Base-by-base conservation (phyloP, 208 protist species). In the Acanthamoeba sp. region DNA sequence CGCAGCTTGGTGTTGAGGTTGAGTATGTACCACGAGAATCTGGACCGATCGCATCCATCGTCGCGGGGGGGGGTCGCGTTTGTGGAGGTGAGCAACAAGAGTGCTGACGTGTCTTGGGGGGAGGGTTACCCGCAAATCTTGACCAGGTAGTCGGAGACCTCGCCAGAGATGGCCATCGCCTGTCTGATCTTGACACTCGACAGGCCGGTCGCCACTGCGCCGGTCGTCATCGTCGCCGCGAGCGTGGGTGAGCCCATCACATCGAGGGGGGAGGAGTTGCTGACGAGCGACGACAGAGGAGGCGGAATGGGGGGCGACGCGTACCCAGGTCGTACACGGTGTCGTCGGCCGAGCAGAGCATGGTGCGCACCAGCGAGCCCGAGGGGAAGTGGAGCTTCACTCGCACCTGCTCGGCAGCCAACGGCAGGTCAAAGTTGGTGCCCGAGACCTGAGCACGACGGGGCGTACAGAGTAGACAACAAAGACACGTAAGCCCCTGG, bases 321-420 rank as follows among this genome's bases (percentile, higher is more conserved):
- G 34, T 76, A 78, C 66, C 66, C 24, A 78, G n/a, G 22, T 78
- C 66, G 22, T 78, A 78, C 1, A 78, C 66, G 24, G 66, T 40
- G 66, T 78, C 66, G 36, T 78, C 32, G 36, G 66, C 66, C 32
- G 66, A 78, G 36, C 66, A 78, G 34, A 78, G 36, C 66, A 78
- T 7, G 24, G 66, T 78, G 29, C 66, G 29, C 34, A 78, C 66
- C 1, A 78, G 66, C 66, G 66, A 78, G 66, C 66, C 66, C 32
- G 66, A 78, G 18, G 66, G 66, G 66, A 78, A 78, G 36, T 78
- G 66, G n/a, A 78, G 66, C 36, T 78, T 78, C 24, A 78, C 66
- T 32, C 36, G 29, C 66, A 78, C 66, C 66, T 78, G 66, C 66
- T 78, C 66, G 36, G 66, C 66, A 20, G 29, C 66, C 34, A 78